Percentiles rank a stretch among this genome's conserved stretches.
Evolutionary conservation across 1,139 yeast genomes (phyloP).

Genomic region (Protomyces macrosporus): DNA sequence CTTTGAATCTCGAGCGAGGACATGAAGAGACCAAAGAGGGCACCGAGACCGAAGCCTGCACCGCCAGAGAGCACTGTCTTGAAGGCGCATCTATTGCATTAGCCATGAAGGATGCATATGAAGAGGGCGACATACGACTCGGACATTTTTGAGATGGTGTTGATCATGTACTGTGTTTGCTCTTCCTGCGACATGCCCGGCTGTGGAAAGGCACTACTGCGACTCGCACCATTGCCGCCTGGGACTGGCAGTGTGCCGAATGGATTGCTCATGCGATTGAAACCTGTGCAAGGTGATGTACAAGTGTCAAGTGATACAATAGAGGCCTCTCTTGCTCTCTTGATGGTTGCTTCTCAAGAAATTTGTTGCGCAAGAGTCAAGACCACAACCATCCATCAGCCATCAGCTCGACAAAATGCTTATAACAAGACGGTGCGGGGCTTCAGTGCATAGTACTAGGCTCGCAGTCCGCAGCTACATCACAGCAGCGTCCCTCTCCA

Average conservation of each 20-base stretch:
- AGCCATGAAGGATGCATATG: not conserved
- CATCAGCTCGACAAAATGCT: not conserved
- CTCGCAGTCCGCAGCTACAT: not conserved
- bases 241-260: slow-evolving; percentile 20
- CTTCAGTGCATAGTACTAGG: too few species aligned
- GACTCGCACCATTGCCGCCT: not conserved
- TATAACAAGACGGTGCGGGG: too few species aligned
- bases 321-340: not conserved
- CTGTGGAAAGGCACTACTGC: slow-evolving; percentile 3
- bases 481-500: not conserved
- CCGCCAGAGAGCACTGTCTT: slow-evolving; percentile 88
- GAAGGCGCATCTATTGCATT: slow-evolving; percentile 62
- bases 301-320: too few species aligned
- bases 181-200: slow-evolving; percentile 25
- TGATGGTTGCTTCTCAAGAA: not conserved
- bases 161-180: slow-evolving; percentile 21
- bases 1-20: slow-evolving; percentile 64
- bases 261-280: slow-evolving; percentile 8
- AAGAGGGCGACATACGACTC: not conserved
- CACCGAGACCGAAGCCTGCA: slow-evolving; percentile 92
- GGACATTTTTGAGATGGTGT: slow-evolving; percentile 14
- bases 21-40: slow-evolving; percentile 94
- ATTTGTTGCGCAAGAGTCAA: not conserved
- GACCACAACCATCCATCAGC: not conserved
- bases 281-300: too few species aligned